Base-by-base conservation (phyloP, 129 eudicot species). In the Silybum marianum region DNA sequence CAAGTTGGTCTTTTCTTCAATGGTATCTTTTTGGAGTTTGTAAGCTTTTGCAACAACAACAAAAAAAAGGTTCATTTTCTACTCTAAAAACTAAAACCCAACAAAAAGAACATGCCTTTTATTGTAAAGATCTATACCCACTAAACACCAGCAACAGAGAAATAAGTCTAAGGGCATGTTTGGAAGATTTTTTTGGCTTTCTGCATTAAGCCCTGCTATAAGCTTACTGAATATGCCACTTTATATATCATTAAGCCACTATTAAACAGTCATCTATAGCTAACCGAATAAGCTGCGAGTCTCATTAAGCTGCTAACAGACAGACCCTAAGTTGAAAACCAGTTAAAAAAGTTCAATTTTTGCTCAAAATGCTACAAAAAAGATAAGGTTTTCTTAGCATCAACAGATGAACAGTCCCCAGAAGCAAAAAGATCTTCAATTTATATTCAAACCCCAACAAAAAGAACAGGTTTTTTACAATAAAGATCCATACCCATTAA, bases 121-220 rank as follows among this genome's bases (percentile, higher is more conserved):
- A 51, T 69, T 72, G 44, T 69, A 69, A 82, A 76, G 81, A 82
- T 82, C 34, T 72, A 82, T 58, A 18, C 42, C 67, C 82, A 39
- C 54, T 16, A 34, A 32, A 77, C 77, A 51, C 18, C 65, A 68
- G 28, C 72, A 60, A 36, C 72, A 71, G 30, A 72, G 28, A 42
- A 60, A 80, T 72, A 34, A 72, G 23, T 60, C 65, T 62, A 30
- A 8, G 63, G 36, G 5, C 5, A 0, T 4, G 5, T 32, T 32
- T 32, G 6, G 36, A n/a, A n/a, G n/a, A n/a, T n/a, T n/a, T n/a
- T n/a, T n/a, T 32, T 32, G 6, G 36, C 3, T 32, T 32, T 32
- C 36, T 32, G 36, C 36, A 32, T 32, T 1, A 32, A 32, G 36
- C 36, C 0, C 36, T 4, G 0, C 36, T 32, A 32, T 0, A 32